Percentiles rank a stretch among this genome's conserved stretches.
Conservation (phyloP, 345 rosid genomes). For the Acer campestre region DNA sequence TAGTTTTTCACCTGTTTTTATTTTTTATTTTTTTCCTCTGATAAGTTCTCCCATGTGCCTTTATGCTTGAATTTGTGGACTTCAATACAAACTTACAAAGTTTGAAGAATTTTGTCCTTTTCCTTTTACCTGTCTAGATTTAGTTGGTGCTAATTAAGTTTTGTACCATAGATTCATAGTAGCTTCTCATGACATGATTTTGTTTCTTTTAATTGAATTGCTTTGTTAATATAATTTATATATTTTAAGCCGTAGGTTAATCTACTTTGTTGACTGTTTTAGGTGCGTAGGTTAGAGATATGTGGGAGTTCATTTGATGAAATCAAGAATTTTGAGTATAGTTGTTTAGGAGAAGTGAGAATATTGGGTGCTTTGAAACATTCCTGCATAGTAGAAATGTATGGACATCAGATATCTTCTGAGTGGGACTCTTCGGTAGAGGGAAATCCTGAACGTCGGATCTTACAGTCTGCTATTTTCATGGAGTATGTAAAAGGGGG, state of each 20-base stretch:
- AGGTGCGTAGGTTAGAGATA: slow-evolving; percentile 74
- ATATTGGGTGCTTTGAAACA: slow-evolving; percentile 75
- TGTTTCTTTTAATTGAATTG: slow-evolving; percentile 14
- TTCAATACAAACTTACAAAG: neutral
- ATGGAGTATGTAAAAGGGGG: slow-evolving; percentile 89
- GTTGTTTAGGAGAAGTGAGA: slow-evolving; percentile 88
- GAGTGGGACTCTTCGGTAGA: slow-evolving; percentile 64
- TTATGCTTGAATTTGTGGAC: neutral
- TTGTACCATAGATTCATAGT: neutral
- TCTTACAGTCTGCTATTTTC: slow-evolving; percentile 70
- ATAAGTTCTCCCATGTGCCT: neutral
- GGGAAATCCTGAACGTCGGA: slow-evolving; percentile 52
- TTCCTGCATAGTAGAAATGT: slow-evolving; percentile 83
- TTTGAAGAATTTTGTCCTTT: neutral
- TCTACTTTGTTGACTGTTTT: slow-evolving; percentile 25
- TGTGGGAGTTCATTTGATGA: slow-evolving; percentile 55
- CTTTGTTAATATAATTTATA: neutral
- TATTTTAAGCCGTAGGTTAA: neutral
- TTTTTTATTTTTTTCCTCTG: neutral
- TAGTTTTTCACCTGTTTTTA: neutral
- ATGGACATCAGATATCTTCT: slow-evolving; percentile 84
- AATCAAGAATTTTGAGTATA: slow-evolving; percentile 74
- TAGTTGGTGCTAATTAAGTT: neutral
- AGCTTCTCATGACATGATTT: neutral
- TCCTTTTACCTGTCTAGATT: neutral